Conservation (phyloP, 768 basidiomycete genomes). For the Suillus clintonianus region DNA sequence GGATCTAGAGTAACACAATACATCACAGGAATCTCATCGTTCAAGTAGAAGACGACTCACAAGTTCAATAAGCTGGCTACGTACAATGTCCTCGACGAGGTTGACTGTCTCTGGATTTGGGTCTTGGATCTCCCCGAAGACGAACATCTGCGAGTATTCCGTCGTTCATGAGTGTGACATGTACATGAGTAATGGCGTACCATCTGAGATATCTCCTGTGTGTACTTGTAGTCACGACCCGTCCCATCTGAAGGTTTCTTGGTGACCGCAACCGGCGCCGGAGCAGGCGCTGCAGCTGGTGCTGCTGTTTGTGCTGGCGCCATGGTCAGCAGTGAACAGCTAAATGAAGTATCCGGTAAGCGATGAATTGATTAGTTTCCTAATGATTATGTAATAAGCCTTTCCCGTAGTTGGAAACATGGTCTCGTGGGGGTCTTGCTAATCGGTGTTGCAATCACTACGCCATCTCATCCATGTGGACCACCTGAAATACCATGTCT, state of each 20-base stretch:
- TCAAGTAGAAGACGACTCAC: slow-evolving; percentile 42
- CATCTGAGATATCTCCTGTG: slow-evolving; percentile 94
- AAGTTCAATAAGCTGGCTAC: slow-evolving; percentile 88
- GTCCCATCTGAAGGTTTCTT: slow-evolving; percentile 13
- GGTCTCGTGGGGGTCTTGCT: background rate
- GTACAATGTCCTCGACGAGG: slow-evolving; percentile 93
- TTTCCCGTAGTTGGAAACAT: background rate
- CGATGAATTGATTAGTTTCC: background rate
- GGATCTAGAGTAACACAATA: slow-evolving; percentile 55
- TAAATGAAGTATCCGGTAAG: background rate
- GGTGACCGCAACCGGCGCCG: slow-evolving; percentile 4
- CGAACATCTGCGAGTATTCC: slow-evolving; percentile 73
- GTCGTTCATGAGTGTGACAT: background rate
- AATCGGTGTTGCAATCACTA: slow-evolving; percentile 2
- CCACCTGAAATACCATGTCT: background rate
- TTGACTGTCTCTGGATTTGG: slow-evolving; percentile 86
- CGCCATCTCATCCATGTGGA: slow-evolving; percentile 5
- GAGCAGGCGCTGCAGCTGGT: slow-evolving; percentile 9
- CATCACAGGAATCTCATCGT: slow-evolving; percentile 5
- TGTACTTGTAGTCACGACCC: slow-evolving; percentile 78
- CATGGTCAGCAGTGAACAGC: slow-evolving; percentile 5
- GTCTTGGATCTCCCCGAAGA: slow-evolving; percentile 94
- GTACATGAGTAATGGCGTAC: slow-evolving; percentile 38
- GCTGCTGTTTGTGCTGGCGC: slow-evolving; percentile 7
- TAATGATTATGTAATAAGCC: background rate